phyloP scores from a whole-genome alignment of 345 rosid species.

The Salix arbutifolia region DNA sequence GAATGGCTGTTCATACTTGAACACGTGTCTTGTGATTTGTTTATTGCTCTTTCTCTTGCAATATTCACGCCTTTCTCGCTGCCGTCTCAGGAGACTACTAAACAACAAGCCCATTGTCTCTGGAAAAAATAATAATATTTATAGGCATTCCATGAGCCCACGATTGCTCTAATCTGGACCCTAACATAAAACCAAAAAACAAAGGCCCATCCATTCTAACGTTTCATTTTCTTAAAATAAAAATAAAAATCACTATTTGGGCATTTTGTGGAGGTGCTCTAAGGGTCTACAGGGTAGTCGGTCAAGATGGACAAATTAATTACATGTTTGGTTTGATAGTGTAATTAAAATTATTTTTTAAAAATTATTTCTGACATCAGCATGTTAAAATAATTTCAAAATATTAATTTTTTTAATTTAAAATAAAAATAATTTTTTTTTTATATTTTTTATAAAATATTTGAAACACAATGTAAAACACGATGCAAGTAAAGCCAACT shows the following conservation, averaged over 20 bases:
- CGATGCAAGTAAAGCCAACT: background rate
- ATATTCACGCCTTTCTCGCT: background rate
- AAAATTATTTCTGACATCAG: too few relatives aligned
- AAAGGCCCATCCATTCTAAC: background rate
- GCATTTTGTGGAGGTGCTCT: too few relatives aligned
- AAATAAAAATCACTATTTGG: too few relatives aligned
- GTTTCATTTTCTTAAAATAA: background rate
- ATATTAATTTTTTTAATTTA: too few relatives aligned
- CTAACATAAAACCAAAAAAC: background rate
- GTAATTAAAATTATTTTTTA: too few relatives aligned
- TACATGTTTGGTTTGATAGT: too few relatives aligned
- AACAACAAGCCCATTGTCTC: background rate
- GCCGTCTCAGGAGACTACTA: background rate
- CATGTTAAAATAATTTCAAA: too few relatives aligned
- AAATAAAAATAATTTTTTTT: too few relatives aligned
- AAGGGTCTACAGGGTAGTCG: background rate
- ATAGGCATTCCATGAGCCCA: background rate
- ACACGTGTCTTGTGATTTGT: background rate
- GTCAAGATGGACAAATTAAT: too few relatives aligned
- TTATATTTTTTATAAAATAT: too few relatives aligned
- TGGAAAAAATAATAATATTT: background rate
- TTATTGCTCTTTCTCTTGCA: background rate
- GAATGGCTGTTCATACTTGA: background rate
- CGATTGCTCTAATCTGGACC: background rate
- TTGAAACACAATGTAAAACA: too few relatives aligned